Base-by-base conservation (phyloP, 2,329 filamentous ascomycete species). In the Alternaria solani region DNA sequence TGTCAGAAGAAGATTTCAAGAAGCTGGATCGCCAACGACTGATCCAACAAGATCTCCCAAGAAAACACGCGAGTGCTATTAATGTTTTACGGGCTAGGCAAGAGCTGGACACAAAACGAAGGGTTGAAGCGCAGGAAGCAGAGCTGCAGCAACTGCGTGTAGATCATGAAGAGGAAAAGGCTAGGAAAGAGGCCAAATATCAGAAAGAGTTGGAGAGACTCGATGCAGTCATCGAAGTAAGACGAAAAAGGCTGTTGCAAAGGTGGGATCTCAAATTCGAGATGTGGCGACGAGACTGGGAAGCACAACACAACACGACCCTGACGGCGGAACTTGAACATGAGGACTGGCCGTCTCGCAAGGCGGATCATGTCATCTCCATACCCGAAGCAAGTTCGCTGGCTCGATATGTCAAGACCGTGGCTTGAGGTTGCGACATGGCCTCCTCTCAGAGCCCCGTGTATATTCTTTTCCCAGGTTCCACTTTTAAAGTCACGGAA, bases 61-160 rank as follows among this genome's bases (percentile, higher is more conserved):
- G 67, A 9, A 80, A 79, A 64, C 82, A 84, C 48, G 74, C 76
- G 20, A 80, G 76, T 51, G 81, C 80, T 12, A 82, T 83, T 65
- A 82, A 82, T 47, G 81, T 84, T 7, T 64, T 83, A 7, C 73
- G 82, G 11, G 81, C 80, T 23, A 77, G 80, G 59, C 82, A 84
- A 67, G 76, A 78, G 42, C 69, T 80, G 32, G 74, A 80, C 7
- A 69, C 77, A 44, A 75, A 76, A 48, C 60, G 69, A 7, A 76
- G 78, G 20, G 52, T 73, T 6, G 71, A 78, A 49, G 74, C 79
- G 51, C 81, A 83, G 57, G 73, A 80, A 23, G 65, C 70, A n/a
- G 80, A 82, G 54, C 54, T 80, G 2, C 67, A 72, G 30, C 74
- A 78, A 20, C 52, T 82, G 42, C 71, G 75, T 12, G 64, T 65